Evolutionary conservation across 768 basidiomycete genomes (phyloP), one percentile per base, ranked within the genome.

Genomic region (Termitomyces eurrhizus): DNA sequence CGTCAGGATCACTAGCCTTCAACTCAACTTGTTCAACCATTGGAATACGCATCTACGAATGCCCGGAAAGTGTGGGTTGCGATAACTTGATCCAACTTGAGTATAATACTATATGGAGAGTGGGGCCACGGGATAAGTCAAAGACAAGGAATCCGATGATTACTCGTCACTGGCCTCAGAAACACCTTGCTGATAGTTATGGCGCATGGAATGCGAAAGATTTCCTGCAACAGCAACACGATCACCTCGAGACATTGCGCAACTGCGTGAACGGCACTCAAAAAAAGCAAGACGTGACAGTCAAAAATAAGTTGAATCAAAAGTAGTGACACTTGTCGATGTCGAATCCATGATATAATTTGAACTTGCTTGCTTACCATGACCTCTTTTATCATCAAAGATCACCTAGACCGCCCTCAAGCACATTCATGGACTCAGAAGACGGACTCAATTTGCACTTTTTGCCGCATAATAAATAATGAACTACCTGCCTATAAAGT

Each of bases 371-470:
- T 33, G 12, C n/a, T 18, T 9, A 42, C 32, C 62, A 89, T 90
- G 88, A 90, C 88, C 59, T 88, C 87, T 37, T 89, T 87, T 74
- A 83, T 90, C 21, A 89, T 90, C 69, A 77, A 85, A 58, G 77
- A 81, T 24, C 88, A 88, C 66, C 75, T 80, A 42, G 69, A 74
- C 58, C 81, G 86, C 9, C 67, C 73, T 14, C 60, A 75, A 41
- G 76, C 80, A 18, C 60, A 71, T n/a, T 71, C 77, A n/a, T 87
- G 86, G 88, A 72, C 68, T 24, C 70, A 74, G 16, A 76, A 82
- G 59, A 62, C 76, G 4, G 64, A 67, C 11, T 56, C 61, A 24
- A 73, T 77, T 29, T 91, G 89, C 66, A 67, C 80, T 7, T 90
- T 90, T 72, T 91, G 89, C 69, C 78, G 79, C 44, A 88, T 91